These are phyloP conservation scores for Ascoidea asiatica DNA, from an alignment of 805 yeast species.

Conservation along the genomic window DNA sequence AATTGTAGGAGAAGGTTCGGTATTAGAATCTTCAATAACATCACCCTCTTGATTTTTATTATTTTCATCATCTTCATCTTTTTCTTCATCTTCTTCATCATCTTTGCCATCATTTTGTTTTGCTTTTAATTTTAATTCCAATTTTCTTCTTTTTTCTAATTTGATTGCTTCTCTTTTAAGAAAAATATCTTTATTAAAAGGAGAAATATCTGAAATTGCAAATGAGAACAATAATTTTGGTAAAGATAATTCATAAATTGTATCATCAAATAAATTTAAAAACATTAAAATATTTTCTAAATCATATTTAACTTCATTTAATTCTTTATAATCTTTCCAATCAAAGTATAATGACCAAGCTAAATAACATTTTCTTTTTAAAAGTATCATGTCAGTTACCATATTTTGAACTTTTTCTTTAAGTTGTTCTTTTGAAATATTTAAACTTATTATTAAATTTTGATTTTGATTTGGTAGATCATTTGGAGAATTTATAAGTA, in stretches of 20 bases:
- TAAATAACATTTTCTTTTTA: constrained; percentile 42
- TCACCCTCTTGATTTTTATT: constrained; percentile 17
- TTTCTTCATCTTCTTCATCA: constrained; percentile 13
- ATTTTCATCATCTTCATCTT: constrained; percentile 12
- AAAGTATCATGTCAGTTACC: constrained; percentile 60
- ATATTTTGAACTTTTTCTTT: constrained; percentile 34
- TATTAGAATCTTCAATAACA: constrained; percentile 7
- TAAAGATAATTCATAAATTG: constrained; percentile 44
- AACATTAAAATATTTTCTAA: constrained; percentile 32
- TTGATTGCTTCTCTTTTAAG: constrained; percentile 11
- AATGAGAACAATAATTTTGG: constrained; percentile 48
- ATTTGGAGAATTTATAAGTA: constrained; percentile 38
- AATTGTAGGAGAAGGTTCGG: not conserved
- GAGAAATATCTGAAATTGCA: constrained; percentile 54
- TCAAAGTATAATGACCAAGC: constrained; percentile 72
- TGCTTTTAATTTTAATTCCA: constrained; percentile 4
- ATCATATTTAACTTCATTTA: constrained; percentile 31
- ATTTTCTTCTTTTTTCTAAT: constrained; percentile 9
- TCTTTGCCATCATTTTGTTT: constrained; percentile 2
- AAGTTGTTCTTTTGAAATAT: constrained; percentile 20
- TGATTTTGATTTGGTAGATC: constrained; percentile 4
- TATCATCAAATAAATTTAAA: constrained; percentile 35
- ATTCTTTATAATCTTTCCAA: constrained; percentile 45
- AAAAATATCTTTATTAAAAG: constrained; percentile 28
- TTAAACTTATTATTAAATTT: no score